Base-by-base conservation (phyloP, 129 eudicot species). In the Chrysanthemum makinoi region DNA sequence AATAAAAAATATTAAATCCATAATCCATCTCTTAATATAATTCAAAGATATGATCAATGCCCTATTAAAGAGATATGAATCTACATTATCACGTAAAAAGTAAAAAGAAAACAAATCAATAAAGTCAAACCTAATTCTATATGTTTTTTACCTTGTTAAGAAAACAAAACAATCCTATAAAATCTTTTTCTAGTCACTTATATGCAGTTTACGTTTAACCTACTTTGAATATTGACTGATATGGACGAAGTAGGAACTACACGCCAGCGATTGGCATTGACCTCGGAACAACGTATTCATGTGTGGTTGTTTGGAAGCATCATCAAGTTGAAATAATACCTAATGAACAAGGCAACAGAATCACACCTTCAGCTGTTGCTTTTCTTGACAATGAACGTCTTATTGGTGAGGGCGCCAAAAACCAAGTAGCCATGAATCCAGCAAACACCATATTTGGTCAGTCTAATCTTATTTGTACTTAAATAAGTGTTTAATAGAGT, bases 321-420 rank as follows among this genome's bases (percentile, higher is more conserved):
- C 12, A 33, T 20, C 78, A 52, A n/a, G 5, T 74, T 7, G 70
- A 74, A 46, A 74, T 74, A 70, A 74, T 74, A 13, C 71, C 78
- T 2, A 74, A 74, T 18, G 78, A 73, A 35, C 78, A 73, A 63
- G 78, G 71, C 54, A 73, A 73, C 78, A 33, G 71, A 53, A 63
- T 62, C 20, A 73, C 78, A 16, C 78, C 77, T 0, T 73, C 78
- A 1, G 10, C 2, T 28, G 71, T 73, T 52, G 78, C 78, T 35
- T 73, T 73, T 53, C 49, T 16, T 22, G 49, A 72, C 61, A 12
- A 4, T 22, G 59, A 72, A 17, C 68, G 49, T 59, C 68, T 72
- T n/a, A 10, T 72, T 13, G 68, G 76, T 4, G 76, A 72, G 15
- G 76, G 68, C 33, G 76, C 76, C 49, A 72, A 59, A 22, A 72